Base-by-base conservation (phyloP, 495 filamentous ascomycete genomes). In the Podospora bellae-mahoneyi region DNA sequence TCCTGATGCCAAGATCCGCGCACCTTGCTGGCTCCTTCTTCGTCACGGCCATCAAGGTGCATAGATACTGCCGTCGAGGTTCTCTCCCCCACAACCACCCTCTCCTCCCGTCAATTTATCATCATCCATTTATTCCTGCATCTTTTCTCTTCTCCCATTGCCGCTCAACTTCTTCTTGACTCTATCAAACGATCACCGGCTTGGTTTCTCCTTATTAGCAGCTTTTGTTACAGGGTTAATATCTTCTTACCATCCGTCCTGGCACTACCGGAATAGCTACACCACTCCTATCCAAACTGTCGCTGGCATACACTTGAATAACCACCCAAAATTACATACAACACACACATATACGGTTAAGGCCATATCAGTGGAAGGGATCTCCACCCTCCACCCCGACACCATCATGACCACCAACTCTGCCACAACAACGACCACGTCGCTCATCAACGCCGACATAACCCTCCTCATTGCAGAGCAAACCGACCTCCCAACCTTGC, bases 381-480 rank as follows among this genome's bases (percentile, higher is more conserved):
- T 48, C 6, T 13, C 39, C 5, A 48, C 39, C 39, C 7, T 48
- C 39, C 7, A 13, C 39, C 39, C 39, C 1, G 39, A 48, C 39
- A 48, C 39, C 39, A 16, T 10, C 39, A 48, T 48, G 39, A 13
- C 39, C 39, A 48, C 34, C 34, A 16, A 5, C 39, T 2, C 39
- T 48, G 39, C 9, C 5, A 48, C 39, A 39, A 39, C 10, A 18
- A 26, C 23, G 23, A 23, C 55, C 5, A 58, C 23, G 55, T 19
- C 55, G 9, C 20, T 58, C 55, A 58, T 58, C 55, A 63, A 54
- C 55, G 56, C 65, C 26, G 76, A 79, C 1, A n/a, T 79, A 23
- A 9, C 75, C 28, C 71, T 81, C 26, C 34, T 23, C 16, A 44
- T 78, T n/a, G 76, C 73, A 13, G 67, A 76, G 54, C 39, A 65